A percentile compares a stretch with the other conserved stretches of the same genome.
Evolutionary conservation across 371 early-diverging fungal genomes (phyloP).

Genomic region (Mortierella sp.): DNA sequence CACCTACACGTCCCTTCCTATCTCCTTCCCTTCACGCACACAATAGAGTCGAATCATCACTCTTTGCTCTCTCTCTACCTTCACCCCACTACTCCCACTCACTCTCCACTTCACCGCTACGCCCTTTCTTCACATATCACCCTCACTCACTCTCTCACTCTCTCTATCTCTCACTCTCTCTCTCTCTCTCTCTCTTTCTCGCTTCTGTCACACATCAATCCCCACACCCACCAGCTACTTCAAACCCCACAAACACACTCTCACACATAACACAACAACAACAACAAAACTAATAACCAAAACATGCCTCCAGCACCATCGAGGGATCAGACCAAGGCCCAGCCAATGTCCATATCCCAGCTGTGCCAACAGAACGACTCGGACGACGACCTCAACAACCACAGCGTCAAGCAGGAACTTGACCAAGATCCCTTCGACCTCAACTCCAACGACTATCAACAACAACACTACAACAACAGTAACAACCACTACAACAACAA

Average conservation of each 20-base stretch:
- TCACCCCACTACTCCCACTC: background rate
- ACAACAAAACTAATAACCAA: background rate
- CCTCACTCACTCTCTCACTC: background rate
- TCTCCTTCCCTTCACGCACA: too few species aligned
- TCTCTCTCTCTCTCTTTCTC: background rate
- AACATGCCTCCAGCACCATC: constrained; percentile 50
- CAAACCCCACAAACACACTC: background rate
- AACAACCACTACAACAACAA: constrained; percentile 10
- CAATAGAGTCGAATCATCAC: too few species aligned
- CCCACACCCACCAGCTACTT: constrained; percentile 1
- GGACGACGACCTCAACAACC: constrained; percentile 22
- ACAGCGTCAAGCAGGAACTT: constrained; percentile 31
- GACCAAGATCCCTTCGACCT: constrained; percentile 43
- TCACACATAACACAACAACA: background rate
- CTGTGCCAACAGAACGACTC: constrained; percentile 47
- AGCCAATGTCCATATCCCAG: constrained; percentile 57
- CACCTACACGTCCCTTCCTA: background rate
- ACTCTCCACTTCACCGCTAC: background rate
- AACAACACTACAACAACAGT: constrained; percentile 7
- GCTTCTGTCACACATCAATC: background rate
- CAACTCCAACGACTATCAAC: constrained; percentile 17
- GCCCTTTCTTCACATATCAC: background rate
- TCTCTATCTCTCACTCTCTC: constrained; percentile 6
- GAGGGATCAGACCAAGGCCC: constrained; percentile 41
- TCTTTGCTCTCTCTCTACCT: background rate